Conservation (phyloP, 257 asterid species). For the Solanum chaucha region DNA sequence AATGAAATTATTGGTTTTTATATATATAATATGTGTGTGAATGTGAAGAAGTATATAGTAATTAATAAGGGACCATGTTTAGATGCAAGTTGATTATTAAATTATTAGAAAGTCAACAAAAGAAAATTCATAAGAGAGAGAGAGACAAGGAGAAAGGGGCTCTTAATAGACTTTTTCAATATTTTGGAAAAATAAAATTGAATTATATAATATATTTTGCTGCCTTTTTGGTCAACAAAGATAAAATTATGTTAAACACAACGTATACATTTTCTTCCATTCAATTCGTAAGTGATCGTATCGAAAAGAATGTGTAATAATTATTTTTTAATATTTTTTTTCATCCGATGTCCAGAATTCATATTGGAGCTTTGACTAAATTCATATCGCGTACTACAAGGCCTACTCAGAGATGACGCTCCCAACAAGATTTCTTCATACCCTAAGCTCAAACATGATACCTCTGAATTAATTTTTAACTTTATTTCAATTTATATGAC, state of each 20-base stretch:
- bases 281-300: background rate
- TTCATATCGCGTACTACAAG: background rate
- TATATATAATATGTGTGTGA: constrained; percentile 4
- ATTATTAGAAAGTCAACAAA: constrained; percentile 18
- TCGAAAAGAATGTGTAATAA: background rate
- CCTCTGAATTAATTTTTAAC: too few relatives aligned
- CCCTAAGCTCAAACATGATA: background rate
- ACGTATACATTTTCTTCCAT: background rate
- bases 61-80: background rate
- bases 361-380: too few relatives aligned
- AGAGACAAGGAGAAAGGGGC: background rate
- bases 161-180: constrained; percentile 29
- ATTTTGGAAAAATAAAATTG: background rate
- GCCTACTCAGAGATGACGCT: fast-evolving
- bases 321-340: too few relatives aligned
- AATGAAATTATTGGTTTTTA: background rate
- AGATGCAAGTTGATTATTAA: constrained; percentile 11
- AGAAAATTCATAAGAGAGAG: constrained; percentile 17
- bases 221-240: background rate
- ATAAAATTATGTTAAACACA: background rate
- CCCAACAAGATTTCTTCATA: background rate
- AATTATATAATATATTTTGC: background rate
- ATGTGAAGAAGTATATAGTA: background rate
- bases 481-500: background rate
- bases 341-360: fast-evolving